These are phyloP conservation scores for Paramecium sexaurelia DNA, from an alignment of 73 alveolate species.

Conservation along the genomic window DNA sequence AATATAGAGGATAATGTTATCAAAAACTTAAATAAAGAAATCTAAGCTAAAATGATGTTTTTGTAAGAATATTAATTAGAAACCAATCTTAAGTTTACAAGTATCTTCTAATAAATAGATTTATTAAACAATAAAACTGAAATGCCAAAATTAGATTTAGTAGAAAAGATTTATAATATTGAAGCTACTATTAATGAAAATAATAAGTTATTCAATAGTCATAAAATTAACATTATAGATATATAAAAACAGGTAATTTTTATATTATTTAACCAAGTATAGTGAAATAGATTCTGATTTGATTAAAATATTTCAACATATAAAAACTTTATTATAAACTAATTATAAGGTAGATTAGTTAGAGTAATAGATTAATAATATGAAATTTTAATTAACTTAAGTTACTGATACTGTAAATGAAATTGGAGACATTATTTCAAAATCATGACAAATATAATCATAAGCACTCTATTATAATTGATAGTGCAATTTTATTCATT, in stretches of 20 bases:
- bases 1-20: neutral
- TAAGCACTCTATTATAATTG: neutral
- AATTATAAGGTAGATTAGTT: neutral
- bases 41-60: neutral
- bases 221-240: neutral
- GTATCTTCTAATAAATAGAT: neutral
- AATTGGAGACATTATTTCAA: neutral
- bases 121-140: neutral
- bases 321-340: neutral
- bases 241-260: neutral
- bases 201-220: neutral
- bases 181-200: neutral
- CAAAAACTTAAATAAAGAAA: neutral
- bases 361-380: neutral
- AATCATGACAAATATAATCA: neutral
- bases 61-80: neutral
- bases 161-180: neutral
- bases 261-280: neutral
- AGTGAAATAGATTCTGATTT: constrained; percentile 7
- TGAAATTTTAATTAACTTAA: neutral
- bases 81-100: neutral
- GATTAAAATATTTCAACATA: neutral
- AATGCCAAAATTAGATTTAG: neutral
- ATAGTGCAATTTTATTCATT: neutral
- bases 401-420: neutral